Evolutionary conservation across 352 stramenopile species (phyloP).

Genomic region (Globisporangium cederbergense): DNA sequence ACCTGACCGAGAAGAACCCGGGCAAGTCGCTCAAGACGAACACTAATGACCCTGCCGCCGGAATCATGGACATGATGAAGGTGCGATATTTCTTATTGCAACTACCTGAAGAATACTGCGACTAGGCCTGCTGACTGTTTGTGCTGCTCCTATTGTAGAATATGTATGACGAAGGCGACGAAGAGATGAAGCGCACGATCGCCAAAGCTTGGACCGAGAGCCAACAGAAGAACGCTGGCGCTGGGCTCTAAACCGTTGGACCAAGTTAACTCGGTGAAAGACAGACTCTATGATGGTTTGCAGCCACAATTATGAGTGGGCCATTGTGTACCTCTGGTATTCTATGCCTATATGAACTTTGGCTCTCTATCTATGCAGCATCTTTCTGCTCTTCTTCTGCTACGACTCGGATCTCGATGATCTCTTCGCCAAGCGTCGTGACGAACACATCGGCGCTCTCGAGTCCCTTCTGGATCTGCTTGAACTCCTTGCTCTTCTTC

Average conservation of each 20-base stretch:
- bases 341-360: neutral
- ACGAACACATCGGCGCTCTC: conserved; percentile 56
- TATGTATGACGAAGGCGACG: conserved; percentile 88
- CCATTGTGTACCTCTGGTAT: neutral
- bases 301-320: no score
- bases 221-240: conserved; percentile 56
- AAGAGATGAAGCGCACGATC: conserved; percentile 89
- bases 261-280: neutral
- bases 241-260: conserved; percentile 2
- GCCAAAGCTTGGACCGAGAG: conserved; percentile 87
- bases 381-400: conserved; percentile 23
- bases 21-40: conserved; percentile 43
- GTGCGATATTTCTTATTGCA: conserved; percentile 20
- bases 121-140: no score
- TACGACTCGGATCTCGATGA: conserved; percentile 42
- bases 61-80: conserved; percentile 93
- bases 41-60: conserved; percentile 60
- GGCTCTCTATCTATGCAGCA: conserved; percentile 6
- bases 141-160: conserved; percentile 32
- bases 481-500: conserved; percentile 66
- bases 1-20: conserved; percentile 80
- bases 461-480: conserved; percentile 64
- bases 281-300: no score
- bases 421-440: conserved; percentile 45
- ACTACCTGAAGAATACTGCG: no score